phyloP scores from a whole-genome alignment of 2,329 filamentous ascomycete genomes.

The Cercospora sp. region DNA sequence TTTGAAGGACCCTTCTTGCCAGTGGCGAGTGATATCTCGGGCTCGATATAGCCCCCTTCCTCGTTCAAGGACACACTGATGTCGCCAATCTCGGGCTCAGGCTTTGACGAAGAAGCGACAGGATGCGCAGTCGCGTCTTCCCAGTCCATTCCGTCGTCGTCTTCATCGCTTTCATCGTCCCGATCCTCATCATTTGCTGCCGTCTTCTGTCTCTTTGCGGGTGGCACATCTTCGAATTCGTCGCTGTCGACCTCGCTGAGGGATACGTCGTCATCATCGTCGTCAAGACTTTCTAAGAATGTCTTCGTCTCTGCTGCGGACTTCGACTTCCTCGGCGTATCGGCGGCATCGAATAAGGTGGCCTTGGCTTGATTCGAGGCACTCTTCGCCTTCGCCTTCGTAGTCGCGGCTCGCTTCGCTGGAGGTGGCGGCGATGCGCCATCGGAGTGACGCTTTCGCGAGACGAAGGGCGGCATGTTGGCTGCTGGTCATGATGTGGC shows the following conservation, averaged over 20 bases:
- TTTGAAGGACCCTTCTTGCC: slow-evolving; percentile 83
- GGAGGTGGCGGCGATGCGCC: slow-evolving; percentile 42
- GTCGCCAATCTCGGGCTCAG: slow-evolving; percentile 36
- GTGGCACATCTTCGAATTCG: slow-evolving; percentile 53
- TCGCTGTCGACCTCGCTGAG: slow-evolving; percentile 50
- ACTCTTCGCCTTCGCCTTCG: background rate
- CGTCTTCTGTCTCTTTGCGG: slow-evolving; percentile 47
- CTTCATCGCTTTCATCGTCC: slow-evolving; percentile 56
- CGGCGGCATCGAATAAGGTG: slow-evolving; percentile 49
- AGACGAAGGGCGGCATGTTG: slow-evolving; percentile 67
- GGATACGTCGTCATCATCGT: slow-evolving; percentile 43
- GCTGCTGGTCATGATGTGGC: background rate
- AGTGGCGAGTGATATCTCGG: slow-evolving; percentile 44
- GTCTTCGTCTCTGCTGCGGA: slow-evolving; percentile 37
- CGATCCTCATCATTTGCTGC: slow-evolving; percentile 39
- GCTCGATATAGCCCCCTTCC: slow-evolving; percentile 44
- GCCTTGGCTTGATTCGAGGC: slow-evolving; percentile 39
- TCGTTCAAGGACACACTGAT: slow-evolving; percentile 41
- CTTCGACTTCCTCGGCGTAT: slow-evolving; percentile 38
- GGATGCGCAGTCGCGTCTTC: slow-evolving; percentile 51
- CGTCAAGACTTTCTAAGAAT: slow-evolving; percentile 42
- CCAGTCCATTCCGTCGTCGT: slow-evolving; percentile 59
- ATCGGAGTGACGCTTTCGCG: slow-evolving; percentile 65
- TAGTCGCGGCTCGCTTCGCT: slow-evolving; percentile 25
- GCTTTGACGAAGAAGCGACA: slow-evolving; percentile 33